Evolutionary conservation across 2,329 filamentous ascomycete genomes (phyloP).

Genomic region (Taxawa tesnikishii): DNA sequence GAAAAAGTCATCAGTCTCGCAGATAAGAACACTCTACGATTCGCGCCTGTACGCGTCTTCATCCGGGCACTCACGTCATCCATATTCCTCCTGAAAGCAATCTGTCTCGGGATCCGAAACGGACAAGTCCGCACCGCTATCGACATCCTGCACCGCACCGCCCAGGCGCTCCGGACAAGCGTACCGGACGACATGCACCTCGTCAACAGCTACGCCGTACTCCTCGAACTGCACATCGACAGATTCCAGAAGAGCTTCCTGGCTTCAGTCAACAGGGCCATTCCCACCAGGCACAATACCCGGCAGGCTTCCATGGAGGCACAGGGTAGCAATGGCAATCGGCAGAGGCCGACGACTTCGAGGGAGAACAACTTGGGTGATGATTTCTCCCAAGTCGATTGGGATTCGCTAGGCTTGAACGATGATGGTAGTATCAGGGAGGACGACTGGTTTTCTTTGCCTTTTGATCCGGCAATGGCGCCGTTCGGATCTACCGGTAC

Average conservation of each 20-base stretch:
- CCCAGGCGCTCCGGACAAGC: slow-evolving; percentile 35
- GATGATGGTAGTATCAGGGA: background rate
- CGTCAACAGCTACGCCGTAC: slow-evolving; percentile 36
- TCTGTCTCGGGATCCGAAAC: slow-evolving; percentile 37
- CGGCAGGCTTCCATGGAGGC: background rate
- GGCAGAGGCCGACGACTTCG: no score
- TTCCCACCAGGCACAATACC: no score
- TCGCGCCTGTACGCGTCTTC: slow-evolving; percentile 41
- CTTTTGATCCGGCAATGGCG: slow-evolving; percentile 1
- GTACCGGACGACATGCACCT: slow-evolving; percentile 41
- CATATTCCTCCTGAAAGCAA: slow-evolving; percentile 40
- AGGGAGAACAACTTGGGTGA: background rate
- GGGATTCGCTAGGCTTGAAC: background rate
- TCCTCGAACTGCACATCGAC: slow-evolving; percentile 34
- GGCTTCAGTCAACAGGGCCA: slow-evolving; percentile 3
- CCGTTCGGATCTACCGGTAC: background rate
- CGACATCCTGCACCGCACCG: slow-evolving; percentile 35
- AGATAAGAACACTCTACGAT: slow-evolving; percentile 34
- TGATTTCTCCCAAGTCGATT: background rate
- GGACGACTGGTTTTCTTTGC: background rate
- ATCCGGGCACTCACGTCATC: slow-evolving; percentile 42
- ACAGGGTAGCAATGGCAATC: no score
- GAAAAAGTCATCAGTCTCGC: slow-evolving; percentile 37
- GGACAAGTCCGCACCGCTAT: slow-evolving; percentile 36
- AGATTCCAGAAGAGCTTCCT: slow-evolving; percentile 25